Conservation (phyloP, 192 early-diverging fungal genomes). For the Coemansia umbellata region DNA sequence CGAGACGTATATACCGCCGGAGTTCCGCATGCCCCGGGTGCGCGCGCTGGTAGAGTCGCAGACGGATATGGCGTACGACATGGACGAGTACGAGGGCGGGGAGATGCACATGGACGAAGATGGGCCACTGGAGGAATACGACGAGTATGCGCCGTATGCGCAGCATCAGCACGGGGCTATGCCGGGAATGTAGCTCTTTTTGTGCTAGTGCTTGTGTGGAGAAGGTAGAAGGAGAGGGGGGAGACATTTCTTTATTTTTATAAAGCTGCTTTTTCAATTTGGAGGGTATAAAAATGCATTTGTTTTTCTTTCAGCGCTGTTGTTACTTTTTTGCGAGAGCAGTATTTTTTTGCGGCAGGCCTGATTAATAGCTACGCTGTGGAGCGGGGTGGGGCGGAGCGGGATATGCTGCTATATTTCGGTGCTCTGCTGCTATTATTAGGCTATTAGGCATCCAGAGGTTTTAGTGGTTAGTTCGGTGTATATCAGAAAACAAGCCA, state of each 20-base stretch:
- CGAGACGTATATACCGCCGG: constrained; percentile 70
- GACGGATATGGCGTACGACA: constrained; percentile 45
- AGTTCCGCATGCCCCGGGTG: constrained; percentile 53
- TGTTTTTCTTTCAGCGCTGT: not conserved
- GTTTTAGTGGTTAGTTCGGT: too few relatives aligned
- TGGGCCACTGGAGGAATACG: constrained; percentile 5
- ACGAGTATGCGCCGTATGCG: constrained; percentile 2
- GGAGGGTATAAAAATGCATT: too few relatives aligned
- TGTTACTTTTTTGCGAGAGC: not conserved
- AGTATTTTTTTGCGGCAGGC: too few relatives aligned
- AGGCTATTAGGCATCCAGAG: too few relatives aligned
- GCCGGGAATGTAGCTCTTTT: not conserved
- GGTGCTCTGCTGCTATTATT: too few relatives aligned
- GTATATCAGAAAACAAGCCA: too few relatives aligned
- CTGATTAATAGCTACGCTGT: too few relatives aligned
- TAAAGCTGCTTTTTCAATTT: too few relatives aligned
- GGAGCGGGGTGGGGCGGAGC: too few relatives aligned
- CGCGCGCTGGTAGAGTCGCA: constrained; percentile 47
- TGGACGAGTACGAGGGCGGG: constrained; percentile 19
- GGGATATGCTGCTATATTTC: too few relatives aligned
- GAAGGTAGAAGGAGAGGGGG: too few relatives aligned
- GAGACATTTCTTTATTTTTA: too few relatives aligned
- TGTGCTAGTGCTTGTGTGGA: not conserved
- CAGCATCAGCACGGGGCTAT: not conserved
- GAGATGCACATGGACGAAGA: constrained; percentile 2